Conservation (phyloP, 495 filamentous ascomycete species). For the Penicillium silybi region DNA sequence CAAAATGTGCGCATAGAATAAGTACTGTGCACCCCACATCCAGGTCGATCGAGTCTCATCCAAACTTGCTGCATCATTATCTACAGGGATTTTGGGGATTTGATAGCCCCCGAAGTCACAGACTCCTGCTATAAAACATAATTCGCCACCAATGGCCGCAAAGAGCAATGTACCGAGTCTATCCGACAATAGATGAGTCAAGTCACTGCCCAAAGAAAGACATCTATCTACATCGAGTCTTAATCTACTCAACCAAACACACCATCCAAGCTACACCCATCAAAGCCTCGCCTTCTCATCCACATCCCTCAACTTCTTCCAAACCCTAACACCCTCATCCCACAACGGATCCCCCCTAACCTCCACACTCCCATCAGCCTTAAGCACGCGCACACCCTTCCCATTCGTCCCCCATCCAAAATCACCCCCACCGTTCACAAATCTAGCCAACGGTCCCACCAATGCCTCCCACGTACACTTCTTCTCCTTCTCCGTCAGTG, state of each 20-base stretch:
- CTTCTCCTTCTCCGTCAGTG: constrained; percentile 40
- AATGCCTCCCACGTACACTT: constrained; percentile 31
- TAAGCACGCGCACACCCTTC: constrained; percentile 38
- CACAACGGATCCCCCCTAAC: constrained; percentile 41
- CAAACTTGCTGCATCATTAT: background rate
- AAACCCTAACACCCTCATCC: constrained; percentile 46
- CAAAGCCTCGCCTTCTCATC: constrained; percentile 11
- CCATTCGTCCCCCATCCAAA: constrained; percentile 32
- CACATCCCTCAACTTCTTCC: constrained; percentile 33
- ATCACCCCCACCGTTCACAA: constrained; percentile 31
- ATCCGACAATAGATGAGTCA: background rate
- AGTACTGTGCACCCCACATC: background rate
- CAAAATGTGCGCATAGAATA: background rate
- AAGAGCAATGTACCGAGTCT: no score
- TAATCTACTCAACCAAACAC: background rate
- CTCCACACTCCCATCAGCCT: constrained; percentile 41
- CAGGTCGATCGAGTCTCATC: background rate
- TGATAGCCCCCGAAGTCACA: background rate
- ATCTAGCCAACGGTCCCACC: constrained; percentile 40
- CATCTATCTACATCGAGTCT: background rate
- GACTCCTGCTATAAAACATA: no score
- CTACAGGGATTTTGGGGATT: background rate
- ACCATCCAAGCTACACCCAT: background rate
- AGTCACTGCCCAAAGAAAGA: background rate
- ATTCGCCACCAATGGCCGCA: no score